A percentile compares a stretch with the other conserved stretches of the same genome.
Conservation (phyloP, 2,329 filamentous ascomycete species). For the Proliferodiscus dingleyae region DNA sequence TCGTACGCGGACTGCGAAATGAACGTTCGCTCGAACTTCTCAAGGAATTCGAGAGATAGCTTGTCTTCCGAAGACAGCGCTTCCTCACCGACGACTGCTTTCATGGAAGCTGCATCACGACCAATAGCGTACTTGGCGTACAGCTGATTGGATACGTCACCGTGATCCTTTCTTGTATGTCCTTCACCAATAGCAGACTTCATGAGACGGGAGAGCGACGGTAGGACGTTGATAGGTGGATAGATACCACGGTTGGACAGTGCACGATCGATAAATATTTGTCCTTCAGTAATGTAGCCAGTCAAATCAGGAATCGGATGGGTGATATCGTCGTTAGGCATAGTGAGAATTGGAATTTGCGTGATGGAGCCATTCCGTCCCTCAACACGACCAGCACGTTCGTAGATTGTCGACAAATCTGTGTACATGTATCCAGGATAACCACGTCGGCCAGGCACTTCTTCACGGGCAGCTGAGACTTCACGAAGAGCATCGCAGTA, state of each 20-base stretch:
- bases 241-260: slow-evolving; percentile 96
- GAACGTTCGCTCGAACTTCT: slow-evolving; percentile 96
- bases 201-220: slow-evolving; percentile 98
- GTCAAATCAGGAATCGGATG: slow-evolving; percentile 98
- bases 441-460: slow-evolving; percentile 98
- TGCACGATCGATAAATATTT: slow-evolving; percentile 94
- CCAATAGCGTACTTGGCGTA: slow-evolving; percentile 99
- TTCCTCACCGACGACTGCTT: slow-evolving; percentile 98
- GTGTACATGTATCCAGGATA: slow-evolving; percentile 99
- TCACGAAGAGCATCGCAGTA: slow-evolving; percentile 99
- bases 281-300: slow-evolving; percentile 97
- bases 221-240: slow-evolving; percentile 97
- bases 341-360: slow-evolving; percentile 97
- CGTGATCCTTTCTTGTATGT: slow-evolving; percentile 93
- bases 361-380: slow-evolving; percentile 98
- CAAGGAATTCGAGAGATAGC: slow-evolving; percentile 93
- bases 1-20: slow-evolving; percentile 92
- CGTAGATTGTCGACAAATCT: slow-evolving; percentile 99
- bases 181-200: slow-evolving; percentile 98
- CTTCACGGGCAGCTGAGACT: slow-evolving; percentile 94
- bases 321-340: slow-evolving; percentile 99
- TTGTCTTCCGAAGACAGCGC: slow-evolving; percentile 94
- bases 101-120: slow-evolving; percentile 97
- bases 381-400: slow-evolving; percentile 94
- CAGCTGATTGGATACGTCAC: slow-evolving; percentile 97